Evolutionary conservation across 2,329 filamentous ascomycete genomes (phyloP).

Genomic region (Ophiostoma populinum): DNA sequence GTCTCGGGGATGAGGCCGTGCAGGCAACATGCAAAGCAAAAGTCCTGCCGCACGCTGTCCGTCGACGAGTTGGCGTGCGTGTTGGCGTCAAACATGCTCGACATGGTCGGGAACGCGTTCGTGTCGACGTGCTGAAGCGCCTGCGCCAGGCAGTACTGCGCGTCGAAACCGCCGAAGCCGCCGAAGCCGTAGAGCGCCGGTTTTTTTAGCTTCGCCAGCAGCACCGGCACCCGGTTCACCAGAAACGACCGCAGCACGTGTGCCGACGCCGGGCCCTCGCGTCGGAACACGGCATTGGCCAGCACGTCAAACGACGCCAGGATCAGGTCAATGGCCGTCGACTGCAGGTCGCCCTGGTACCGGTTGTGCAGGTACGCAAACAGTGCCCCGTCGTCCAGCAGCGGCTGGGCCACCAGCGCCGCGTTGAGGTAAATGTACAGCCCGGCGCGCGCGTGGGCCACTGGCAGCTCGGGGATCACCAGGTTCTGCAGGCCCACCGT

Average conservation of each 20-base stretch:
- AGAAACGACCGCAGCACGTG: conserved; percentile 74
- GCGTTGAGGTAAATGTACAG: conserved; percentile 77
- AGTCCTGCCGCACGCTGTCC: conserved; percentile 48
- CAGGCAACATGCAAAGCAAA: conserved; percentile 77
- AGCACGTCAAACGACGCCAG: conserved; percentile 80
- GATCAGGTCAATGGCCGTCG: conserved; percentile 65
- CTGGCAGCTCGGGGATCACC: conserved; percentile 45
- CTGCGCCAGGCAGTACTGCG: conserved; percentile 52
- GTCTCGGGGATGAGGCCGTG: conserved; percentile 68
- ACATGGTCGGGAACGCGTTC: conserved; percentile 48
- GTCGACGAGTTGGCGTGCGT: conserved; percentile 41
- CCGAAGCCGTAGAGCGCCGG: too few species aligned
- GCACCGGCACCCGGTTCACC: conserved; percentile 45
- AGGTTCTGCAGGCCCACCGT: conserved; percentile 37
- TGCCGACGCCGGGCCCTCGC: conserved; percentile 38
- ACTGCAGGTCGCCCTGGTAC: conserved; percentile 61
- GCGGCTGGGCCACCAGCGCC: conserved; percentile 62
- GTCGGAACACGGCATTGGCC: conserved; percentile 65
- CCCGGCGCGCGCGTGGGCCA: conserved; percentile 60
- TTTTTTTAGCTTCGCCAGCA: conserved; percentile 36
- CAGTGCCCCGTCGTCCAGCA: conserved; percentile 65
- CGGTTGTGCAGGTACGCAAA: conserved; percentile 70
- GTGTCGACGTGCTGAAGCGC: conserved; percentile 69
- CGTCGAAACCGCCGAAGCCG: conserved; percentile 46
- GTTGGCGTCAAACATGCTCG: conserved; percentile 40